phyloP scores from a whole-genome alignment of 2,329 filamentous ascomycete species.

The Stemphylium vesicarium region DNA sequence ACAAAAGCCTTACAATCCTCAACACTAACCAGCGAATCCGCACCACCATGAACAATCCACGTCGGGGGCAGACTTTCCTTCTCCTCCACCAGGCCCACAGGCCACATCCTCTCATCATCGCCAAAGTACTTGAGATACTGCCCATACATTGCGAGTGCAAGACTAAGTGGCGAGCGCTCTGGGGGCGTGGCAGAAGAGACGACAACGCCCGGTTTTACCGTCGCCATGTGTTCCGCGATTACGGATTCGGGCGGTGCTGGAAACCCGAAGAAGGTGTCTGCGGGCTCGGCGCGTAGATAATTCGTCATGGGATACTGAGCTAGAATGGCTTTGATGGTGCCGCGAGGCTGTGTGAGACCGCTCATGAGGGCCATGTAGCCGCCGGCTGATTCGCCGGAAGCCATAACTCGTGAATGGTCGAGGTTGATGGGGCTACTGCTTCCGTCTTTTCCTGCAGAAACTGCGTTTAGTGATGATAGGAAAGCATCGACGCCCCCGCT shows the following conservation, averaged over 20 bases:
- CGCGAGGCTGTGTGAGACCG: constrained; percentile 25
- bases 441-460: too few relatives aligned
- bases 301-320: constrained; percentile 42
- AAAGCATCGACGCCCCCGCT: constrained; percentile 11
- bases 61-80: constrained; percentile 35
- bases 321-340: constrained; percentile 31
- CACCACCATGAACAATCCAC: constrained; percentile 40
- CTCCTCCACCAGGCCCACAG: constrained; percentile 33
- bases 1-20: constrained; percentile 36
- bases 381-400: constrained; percentile 48
- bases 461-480: too few relatives aligned
- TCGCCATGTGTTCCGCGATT: constrained; percentile 31
- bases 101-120: constrained; percentile 30
- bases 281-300: constrained; percentile 8
- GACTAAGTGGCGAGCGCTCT: constrained; percentile 20
- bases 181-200: constrained; percentile 29
- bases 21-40: constrained; percentile 37
- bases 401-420: constrained; percentile 39
- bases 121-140: constrained; percentile 40
- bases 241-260: constrained; percentile 17
- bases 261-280: constrained; percentile 1
- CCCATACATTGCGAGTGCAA: constrained; percentile 27
- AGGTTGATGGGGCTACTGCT: constrained; percentile 9
- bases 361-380: constrained; percentile 49
- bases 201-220: constrained; percentile 24